Base-by-base conservation (phyloP, 2,329 filamentous ascomycete genomes). In the Fusarium sp. region DNA sequence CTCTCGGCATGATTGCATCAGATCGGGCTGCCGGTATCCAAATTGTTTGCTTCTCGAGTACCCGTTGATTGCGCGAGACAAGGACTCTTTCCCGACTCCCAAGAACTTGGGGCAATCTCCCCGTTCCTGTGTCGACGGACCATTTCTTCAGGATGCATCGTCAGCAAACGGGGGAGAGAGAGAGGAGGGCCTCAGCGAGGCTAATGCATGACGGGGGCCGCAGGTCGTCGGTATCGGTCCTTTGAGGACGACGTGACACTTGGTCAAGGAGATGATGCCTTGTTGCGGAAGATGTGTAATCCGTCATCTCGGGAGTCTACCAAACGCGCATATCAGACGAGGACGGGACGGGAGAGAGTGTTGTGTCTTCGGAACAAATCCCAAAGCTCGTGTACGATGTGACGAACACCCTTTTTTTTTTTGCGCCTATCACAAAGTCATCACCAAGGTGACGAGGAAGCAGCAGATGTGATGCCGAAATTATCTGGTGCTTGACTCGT, bases 281-380 rank as follows among this genome's bases (percentile, higher is more conserved):
- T 25, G 13, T 70, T 72, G 44, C 50, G 63, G 66, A 64, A 73
- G 40, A 29, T 59, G 62, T 72, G 63, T 63, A 64, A 62, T 64
- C 64, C 64, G 59, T 18, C 42, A 51, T 38, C 38, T 63, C 36
- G 61, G 61, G 67, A 62, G 49, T 36, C 51, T 23, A 36, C 44
- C 59, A 67, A 61, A 40, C 16, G 38, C 38, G 40, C 9, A 42
- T 11, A 20, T 14, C 11, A 56, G 53, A 25, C 25, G 29, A 27
- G 33, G 51, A 42, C 23, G 29, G 10, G 23, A 23, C 42, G 18
- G 18, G 27, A 29, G 27, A 36, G 25, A 36, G 16, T 36, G 27
- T 42, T 5, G 58, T 23, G 54, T 36, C 14, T 50, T 64, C 68
- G 62, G 65, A 61, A 49, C 25, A 71, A 61, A 61, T 69, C 46